Percentiles rank a stretch among this genome's conserved stretches.
phyloP scores from a whole-genome alignment of 169 alveolate genomes.

The Toxoplasma gondii region DNA sequence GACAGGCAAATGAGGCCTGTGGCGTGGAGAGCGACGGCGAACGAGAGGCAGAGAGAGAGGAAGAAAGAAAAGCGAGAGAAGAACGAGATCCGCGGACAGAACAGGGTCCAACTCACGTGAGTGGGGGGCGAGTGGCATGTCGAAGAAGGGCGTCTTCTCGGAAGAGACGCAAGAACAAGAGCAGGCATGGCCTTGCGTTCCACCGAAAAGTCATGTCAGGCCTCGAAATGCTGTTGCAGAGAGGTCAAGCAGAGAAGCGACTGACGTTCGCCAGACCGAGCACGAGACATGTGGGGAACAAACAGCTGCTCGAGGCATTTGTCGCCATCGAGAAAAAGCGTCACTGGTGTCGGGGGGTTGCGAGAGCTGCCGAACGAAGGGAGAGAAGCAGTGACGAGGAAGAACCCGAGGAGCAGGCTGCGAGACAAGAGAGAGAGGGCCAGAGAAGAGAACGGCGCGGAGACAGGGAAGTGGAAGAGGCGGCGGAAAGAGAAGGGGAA shows the following conservation, averaged over 20 bases:
- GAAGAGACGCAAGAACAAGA: too few relatives aligned
- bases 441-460: too few relatives aligned
- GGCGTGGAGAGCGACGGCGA: background rate
- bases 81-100: too few relatives aligned
- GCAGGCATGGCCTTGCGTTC: too few relatives aligned
- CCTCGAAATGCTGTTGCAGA: background rate
- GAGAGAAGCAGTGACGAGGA: background rate
- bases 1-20: too few relatives aligned
- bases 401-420: background rate
- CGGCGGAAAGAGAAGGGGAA: background rate
- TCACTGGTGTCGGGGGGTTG: background rate
- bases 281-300: conserved; percentile 30
- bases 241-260: conserved; percentile 1
- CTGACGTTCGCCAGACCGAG: conserved; percentile 1
- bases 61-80: too few relatives aligned
- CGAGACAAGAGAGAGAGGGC: background rate
- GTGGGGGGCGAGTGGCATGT: too few relatives aligned
- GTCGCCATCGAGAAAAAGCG: background rate
- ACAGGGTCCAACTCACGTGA: too few relatives aligned
- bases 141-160: too few relatives aligned
- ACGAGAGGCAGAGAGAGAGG: background rate
- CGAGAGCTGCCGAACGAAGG: background rate
- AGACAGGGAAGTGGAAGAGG: background rate
- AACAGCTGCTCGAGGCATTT: conserved; percentile 18
- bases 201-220: background rate